A percentile compares a stretch with the other conserved stretches of the same genome.
Conservation (phyloP, 1,139 yeast species). For the Blastobotrys serpentis region DNA sequence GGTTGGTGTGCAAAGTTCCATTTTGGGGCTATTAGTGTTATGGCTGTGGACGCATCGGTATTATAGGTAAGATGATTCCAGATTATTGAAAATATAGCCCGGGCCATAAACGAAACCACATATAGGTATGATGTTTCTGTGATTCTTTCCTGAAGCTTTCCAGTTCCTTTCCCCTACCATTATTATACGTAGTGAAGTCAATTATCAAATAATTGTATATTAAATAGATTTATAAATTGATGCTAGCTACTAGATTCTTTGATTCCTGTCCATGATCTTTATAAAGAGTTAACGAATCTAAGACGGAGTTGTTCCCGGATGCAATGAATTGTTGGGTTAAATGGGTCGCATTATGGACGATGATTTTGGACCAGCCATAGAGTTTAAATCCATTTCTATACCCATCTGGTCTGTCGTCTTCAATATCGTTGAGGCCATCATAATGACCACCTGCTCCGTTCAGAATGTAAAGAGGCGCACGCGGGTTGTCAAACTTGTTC, state of each 20-base stretch:
- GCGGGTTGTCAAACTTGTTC: slow-evolving; percentile 33
- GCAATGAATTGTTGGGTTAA: slow-evolving; percentile 43
- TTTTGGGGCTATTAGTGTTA: not conserved
- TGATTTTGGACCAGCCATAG: slow-evolving; percentile 40
- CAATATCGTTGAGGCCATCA: slow-evolving; percentile 32
- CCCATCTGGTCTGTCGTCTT: slow-evolving; percentile 14
- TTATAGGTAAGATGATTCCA: no score
- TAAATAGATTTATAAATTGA: not conserved
- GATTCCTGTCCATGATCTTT: slow-evolving; percentile 20
- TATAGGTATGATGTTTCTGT: no score
- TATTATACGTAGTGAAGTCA: no score
- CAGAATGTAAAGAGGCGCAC: slow-evolving; percentile 34
- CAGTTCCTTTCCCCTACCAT: no score
- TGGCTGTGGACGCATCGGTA: no score
- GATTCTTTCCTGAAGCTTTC: no score
- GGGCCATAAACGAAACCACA: no score
- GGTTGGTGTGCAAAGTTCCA: not conserved
- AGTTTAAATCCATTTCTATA: slow-evolving; percentile 17
- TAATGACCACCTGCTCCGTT: slow-evolving; percentile 37
- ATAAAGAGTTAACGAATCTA: slow-evolving; percentile 34
- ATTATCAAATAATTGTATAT: no score
- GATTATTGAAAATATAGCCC: no score
- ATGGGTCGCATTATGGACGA: slow-evolving; percentile 53
- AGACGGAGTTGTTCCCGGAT: slow-evolving; percentile 43
- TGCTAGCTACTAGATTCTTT: not conserved